These are phyloP conservation scores for Polyporus arcularius DNA, from an alignment of 768 basidiomycete genomes.

Conservation along the genomic window DNA sequence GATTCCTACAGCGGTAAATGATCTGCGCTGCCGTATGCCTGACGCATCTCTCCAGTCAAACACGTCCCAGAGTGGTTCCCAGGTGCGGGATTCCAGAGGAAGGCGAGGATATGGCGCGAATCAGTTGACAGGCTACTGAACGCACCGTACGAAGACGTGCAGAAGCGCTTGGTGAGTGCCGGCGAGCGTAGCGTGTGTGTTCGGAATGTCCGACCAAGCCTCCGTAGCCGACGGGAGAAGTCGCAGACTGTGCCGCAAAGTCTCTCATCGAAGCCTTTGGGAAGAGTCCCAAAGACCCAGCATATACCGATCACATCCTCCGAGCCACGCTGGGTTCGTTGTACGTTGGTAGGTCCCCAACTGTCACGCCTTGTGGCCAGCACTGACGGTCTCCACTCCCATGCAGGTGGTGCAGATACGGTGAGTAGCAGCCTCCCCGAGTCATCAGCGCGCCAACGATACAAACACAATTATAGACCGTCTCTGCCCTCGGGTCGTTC, in stretches of 20 bases:
- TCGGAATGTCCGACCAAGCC: neutral
- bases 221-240: neutral
- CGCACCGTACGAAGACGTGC: neutral
- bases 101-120: constrained; percentile 6
- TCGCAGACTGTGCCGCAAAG: constrained; percentile 14
- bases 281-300: neutral
- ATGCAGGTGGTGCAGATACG: constrained; percentile 12
- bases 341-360: neutral
- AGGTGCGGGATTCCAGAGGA: constrained; percentile 22
- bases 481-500: neutral
- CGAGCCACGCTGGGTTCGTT: neutral
- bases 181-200: neutral
- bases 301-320: constrained; percentile 6
- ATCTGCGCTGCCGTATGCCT: neutral
- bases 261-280: constrained; percentile 9
- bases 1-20: neutral
- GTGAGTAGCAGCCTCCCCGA: constrained; percentile 21
- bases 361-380: neutral
- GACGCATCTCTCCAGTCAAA: neutral
- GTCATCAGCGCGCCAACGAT: constrained; percentile 31
- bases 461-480: neutral
- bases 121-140: neutral
- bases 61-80: constrained; percentile 29
- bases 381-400: neutral
- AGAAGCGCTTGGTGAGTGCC: neutral